Evolutionary conservation across 805 yeast species (phyloP).

Genomic region (Pichia gijzeniarum): DNA sequence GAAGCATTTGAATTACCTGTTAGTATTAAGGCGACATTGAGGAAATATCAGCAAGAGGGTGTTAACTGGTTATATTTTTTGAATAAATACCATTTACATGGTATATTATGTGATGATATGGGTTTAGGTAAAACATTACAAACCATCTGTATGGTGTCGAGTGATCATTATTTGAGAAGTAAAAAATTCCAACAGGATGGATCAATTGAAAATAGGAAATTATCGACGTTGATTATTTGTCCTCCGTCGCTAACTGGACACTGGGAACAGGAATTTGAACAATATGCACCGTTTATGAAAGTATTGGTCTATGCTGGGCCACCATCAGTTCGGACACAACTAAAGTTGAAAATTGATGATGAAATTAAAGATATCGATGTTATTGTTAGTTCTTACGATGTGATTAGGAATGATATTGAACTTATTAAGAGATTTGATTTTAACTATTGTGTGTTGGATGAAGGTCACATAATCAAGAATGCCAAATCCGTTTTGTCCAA

Average conservation of each 20-base stretch:
- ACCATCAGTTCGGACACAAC: constrained; percentile 59
- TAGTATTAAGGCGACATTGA: constrained; percentile 81
- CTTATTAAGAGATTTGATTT: constrained; percentile 54
- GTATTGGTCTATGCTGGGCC: constrained; percentile 91
- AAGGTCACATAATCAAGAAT: constrained; percentile 96
- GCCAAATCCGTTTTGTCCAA: constrained; percentile 81
- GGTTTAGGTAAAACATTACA: constrained; percentile 97
- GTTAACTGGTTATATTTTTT: constrained; percentile 96
- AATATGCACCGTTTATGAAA: constrained; percentile 81
- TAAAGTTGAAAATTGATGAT: constrained; percentile 44
- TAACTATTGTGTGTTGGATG: constrained; percentile 94
- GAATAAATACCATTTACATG: constrained; percentile 92
- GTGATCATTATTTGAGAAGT: constrained; percentile 85
- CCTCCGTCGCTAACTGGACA: constrained; percentile 98
- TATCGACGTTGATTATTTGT: constrained; percentile 85
- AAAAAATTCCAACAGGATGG: constrained; percentile 58
- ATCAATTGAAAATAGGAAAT: constrained; percentile 58
- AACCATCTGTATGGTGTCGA: constrained; percentile 93
- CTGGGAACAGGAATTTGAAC: constrained; percentile 93
- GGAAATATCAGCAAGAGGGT: constrained; percentile 97
- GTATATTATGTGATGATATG: constrained; percentile 98
- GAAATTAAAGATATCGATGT: constrained; percentile 49
- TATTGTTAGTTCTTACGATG: constrained; percentile 93
- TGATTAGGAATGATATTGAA: constrained; percentile 85
- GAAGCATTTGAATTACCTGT: constrained; percentile 86